Evolutionary conservation across 345 rosid species (phyloP).

Genomic region (Balakata baccata): DNA sequence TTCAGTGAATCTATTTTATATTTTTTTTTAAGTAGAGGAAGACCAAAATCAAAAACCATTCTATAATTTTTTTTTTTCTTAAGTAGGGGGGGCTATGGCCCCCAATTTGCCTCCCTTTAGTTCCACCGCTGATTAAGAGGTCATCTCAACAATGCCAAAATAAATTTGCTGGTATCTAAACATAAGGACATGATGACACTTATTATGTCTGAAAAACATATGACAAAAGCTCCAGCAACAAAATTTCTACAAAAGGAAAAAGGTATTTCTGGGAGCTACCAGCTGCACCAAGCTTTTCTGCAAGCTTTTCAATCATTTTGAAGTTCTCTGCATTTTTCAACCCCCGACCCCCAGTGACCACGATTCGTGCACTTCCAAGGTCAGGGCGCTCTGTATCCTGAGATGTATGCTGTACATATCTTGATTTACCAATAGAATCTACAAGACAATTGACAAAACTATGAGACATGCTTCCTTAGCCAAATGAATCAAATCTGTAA

Average conservation of each 20-base stretch:
- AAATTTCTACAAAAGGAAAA: not conserved
- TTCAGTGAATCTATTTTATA: too few relatives aligned
- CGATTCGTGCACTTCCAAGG: constrained; percentile 85
- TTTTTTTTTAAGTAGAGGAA: too few relatives aligned
- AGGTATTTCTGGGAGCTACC: constrained; percentile 37
- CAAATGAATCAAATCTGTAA: not conserved
- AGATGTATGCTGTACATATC: constrained; percentile 58
- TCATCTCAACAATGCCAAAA: not conserved
- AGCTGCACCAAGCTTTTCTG: constrained; percentile 95
- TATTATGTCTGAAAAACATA: not conserved
- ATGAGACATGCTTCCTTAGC: not conserved
- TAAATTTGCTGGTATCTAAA: not conserved
- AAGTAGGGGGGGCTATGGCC: too few relatives aligned
- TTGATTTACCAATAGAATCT: constrained; percentile 67
- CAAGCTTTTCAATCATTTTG: constrained; percentile 91
- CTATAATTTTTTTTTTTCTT: too few relatives aligned
- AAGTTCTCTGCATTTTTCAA: constrained; percentile 90
- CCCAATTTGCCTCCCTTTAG: too few relatives aligned
- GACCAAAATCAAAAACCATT: too few relatives aligned
- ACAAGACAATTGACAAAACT: constrained; percentile 18
- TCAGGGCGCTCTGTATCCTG: constrained; percentile 93
- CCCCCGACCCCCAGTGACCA: constrained; percentile 89
- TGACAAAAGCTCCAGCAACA: not conserved
- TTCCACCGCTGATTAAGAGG: too few relatives aligned
- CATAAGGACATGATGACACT: not conserved